Percentiles rank a stretch among this genome's conserved stretches.
phyloP scores from a whole-genome alignment of 805 yeast genomes.

The Yarrowia hollandica region DNA sequence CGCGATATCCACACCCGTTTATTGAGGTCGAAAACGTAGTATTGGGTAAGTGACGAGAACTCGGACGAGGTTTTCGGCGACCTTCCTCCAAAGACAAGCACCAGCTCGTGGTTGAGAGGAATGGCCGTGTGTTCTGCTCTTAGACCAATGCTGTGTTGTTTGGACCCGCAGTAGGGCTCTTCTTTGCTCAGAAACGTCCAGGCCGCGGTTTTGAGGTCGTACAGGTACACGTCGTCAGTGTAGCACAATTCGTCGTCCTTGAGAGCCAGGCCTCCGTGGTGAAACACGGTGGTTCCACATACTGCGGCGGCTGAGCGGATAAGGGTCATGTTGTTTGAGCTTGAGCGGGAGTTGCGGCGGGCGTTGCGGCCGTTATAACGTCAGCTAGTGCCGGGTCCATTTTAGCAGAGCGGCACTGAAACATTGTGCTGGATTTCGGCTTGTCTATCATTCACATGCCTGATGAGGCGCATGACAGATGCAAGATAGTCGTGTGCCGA shows the following conservation, averaged over 20 bases:
- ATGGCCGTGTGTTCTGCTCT: conserved; percentile 20
- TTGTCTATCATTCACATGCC: conserved; percentile 9
- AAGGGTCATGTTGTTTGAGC: background rate
- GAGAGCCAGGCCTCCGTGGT: conserved; percentile 26
- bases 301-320: conserved; percentile 23
- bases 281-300: conserved; percentile 16
- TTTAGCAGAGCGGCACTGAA: background rate
- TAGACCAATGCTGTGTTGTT: conserved; percentile 17
- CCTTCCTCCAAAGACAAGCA: conserved; percentile 14
- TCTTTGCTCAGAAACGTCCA: conserved; percentile 26
- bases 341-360: background rate
- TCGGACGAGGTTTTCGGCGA: conserved; percentile 8
- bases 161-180: conserved; percentile 12
- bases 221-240: conserved; percentile 26
- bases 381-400: background rate
- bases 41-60: conserved; percentile 10
- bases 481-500: conserved; percentile 18
- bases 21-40: conserved; percentile 11
- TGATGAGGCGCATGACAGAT: conserved; percentile 15
- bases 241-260: conserved; percentile 23
- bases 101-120: conserved; percentile 12
- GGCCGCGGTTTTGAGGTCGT: conserved; percentile 8
- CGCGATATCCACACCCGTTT: conserved; percentile 11
- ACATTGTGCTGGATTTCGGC: conserved; percentile 18
- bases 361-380: conserved; percentile 13